Evolutionary conservation across 2,329 filamentous ascomycete genomes (phyloP).

Genomic region (Ciborinia camelliae): DNA sequence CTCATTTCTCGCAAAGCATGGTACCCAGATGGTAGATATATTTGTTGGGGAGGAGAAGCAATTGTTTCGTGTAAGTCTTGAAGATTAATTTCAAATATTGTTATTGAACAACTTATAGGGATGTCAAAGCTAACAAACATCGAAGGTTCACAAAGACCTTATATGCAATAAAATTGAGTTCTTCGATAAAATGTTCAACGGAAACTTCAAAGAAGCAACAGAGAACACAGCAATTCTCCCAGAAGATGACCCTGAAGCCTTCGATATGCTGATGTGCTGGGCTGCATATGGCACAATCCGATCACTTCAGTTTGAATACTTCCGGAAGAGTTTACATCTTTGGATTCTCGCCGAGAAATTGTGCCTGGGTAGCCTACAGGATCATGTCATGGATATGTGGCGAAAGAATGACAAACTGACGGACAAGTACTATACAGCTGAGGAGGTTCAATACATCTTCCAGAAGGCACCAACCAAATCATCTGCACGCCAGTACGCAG

Average conservation of each 20-base stretch:
- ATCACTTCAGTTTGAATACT: not conserved
- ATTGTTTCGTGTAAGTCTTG: conserved; percentile 2
- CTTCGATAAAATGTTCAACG: conserved; percentile 24
- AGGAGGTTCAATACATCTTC: not conserved
- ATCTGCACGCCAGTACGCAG: not conserved
- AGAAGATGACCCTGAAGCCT: conserved; percentile 19
- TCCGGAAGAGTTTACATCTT: not conserved
- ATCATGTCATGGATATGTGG: conserved; percentile 5
- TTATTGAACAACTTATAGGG: not conserved
- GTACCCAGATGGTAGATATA: conserved; percentile 20
- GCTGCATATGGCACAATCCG: not conserved
- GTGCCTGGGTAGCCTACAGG: not conserved
- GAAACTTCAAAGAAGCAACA: conserved; percentile 17
- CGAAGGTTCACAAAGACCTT: conserved; percentile 7
- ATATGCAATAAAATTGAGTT: conserved; percentile 23
- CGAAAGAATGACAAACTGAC: not conserved
- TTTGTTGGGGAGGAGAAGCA: conserved; percentile 15
- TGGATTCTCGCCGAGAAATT: conserved; percentile 11
- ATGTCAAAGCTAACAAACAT: not conserved
- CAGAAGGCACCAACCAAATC: not conserved
- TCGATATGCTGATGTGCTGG: conserved; percentile 22
- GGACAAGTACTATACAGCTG: not conserved
- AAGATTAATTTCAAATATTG: not conserved
- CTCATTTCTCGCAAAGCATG: not conserved
- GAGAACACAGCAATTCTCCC: conserved; percentile 14